A percentile compares a stretch with the other conserved stretches of the same genome.
phyloP scores from a whole-genome alignment of 2,329 filamentous ascomycete genomes.

The Colletotrichum liriopes region DNA sequence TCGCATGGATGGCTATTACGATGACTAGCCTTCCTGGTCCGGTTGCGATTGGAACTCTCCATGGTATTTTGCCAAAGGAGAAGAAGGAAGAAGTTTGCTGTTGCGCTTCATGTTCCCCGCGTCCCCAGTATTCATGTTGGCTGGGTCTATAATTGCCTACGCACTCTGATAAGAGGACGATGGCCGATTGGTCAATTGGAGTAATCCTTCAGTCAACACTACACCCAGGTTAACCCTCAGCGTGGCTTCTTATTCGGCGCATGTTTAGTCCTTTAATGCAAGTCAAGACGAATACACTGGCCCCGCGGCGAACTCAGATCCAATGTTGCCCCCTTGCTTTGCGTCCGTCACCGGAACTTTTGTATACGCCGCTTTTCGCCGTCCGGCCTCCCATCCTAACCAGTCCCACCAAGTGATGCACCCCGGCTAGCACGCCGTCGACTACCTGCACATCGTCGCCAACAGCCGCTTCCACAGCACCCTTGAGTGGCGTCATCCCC shows the following conservation, averaged over 20 bases:
- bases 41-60: conserved; percentile 15
- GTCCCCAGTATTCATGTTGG: conserved; percentile 19
- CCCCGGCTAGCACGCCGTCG: conserved; percentile 33
- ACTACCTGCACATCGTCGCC: conserved; percentile 32
- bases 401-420: conserved; percentile 32
- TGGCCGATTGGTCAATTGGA: conserved; percentile 28
- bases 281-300: neutral
- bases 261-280: neutral
- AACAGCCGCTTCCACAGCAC: conserved; percentile 32
- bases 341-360: conserved; percentile 29
- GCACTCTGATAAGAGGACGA: conserved; percentile 24
- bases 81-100: neutral
- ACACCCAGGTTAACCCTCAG: neutral
- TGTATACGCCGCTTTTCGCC: conserved; percentile 31
- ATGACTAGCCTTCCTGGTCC: conserved; percentile 8
- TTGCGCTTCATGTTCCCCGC: conserved; percentile 21
- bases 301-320: conserved; percentile 16
- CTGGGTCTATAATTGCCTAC: neutral
- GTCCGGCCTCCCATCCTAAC: conserved; percentile 35
- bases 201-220: conserved; percentile 8
- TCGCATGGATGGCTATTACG: conserved; percentile 36
- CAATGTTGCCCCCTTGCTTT: conserved; percentile 37
- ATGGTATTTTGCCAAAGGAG: conserved; percentile 4
- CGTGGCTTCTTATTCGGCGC: neutral
- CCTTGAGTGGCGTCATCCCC: conserved; percentile 36